Evolutionary conservation across 345 rosid genomes (phyloP).

Genomic region (Eucalyptus virginea): DNA sequence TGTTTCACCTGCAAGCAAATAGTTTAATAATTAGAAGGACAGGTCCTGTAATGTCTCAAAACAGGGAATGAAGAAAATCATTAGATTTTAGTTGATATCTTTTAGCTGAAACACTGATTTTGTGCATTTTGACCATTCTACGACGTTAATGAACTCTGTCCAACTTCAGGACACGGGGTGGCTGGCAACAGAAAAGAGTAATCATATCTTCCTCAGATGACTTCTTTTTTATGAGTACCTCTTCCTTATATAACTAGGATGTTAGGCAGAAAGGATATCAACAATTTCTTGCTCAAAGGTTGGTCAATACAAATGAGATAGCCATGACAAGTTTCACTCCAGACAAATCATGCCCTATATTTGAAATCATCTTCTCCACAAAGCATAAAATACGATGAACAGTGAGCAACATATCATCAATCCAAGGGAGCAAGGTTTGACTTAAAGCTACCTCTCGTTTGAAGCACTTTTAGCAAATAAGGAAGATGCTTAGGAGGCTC

Average conservation of each 20-base stretch:
- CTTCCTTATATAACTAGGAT: not conserved
- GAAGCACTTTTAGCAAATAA: constrained; percentile 63
- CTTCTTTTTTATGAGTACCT: not conserved
- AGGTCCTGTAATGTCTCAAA: not conserved
- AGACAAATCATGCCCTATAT: not conserved
- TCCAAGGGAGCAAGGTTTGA: not conserved
- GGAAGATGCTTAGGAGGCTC: constrained; percentile 63
- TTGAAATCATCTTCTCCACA: not conserved
- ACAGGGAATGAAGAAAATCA: not conserved
- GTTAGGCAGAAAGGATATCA: not conserved
- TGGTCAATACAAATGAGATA: not conserved
- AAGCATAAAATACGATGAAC: not conserved
- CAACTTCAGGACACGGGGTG: not conserved
- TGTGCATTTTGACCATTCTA: not conserved
- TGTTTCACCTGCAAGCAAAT: constrained; percentile 43
- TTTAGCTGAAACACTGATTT: not conserved
- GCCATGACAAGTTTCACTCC: not conserved
- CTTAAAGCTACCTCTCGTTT: constrained; percentile 39
- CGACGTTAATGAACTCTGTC: not conserved
- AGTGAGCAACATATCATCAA: not conserved
- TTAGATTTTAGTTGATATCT: not conserved
- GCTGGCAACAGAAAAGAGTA: not conserved
- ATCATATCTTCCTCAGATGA: not conserved
- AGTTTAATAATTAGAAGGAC: not conserved
- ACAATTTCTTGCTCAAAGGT: not conserved